These are phyloP conservation scores for Lindgomyces ingoldianus DNA, from an alignment of 495 filamentous ascomycete species.

Conservation along the genomic window DNA sequence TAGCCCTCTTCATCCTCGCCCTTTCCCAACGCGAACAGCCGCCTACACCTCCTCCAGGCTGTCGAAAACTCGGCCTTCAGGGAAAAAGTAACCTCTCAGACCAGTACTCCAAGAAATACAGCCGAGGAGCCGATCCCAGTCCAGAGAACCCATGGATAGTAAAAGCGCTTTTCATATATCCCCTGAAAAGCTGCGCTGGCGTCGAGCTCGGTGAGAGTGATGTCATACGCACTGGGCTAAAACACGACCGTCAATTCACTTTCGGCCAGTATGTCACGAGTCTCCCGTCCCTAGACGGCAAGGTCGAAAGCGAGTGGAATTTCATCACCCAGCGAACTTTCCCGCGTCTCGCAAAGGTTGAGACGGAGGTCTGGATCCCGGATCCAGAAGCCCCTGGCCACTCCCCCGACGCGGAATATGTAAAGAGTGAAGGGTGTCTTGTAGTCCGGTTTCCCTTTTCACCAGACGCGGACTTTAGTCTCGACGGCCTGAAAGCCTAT, in stretches of 20 bases:
- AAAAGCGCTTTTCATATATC: constrained; percentile 83
- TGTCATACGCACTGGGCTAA: constrained; percentile 70
- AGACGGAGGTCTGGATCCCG: constrained; percentile 77
- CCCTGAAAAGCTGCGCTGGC: constrained; percentile 82
- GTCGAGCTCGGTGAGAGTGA: constrained; percentile 70
- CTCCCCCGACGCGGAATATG: constrained; percentile 48
- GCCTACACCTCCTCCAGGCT: constrained; percentile 28
- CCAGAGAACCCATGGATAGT: constrained; percentile 54
- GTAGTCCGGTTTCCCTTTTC: constrained; percentile 60
- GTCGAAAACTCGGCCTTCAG: constrained; percentile 27
- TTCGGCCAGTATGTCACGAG: constrained; percentile 67
- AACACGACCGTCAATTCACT: constrained; percentile 82
- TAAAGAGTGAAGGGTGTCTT: constrained; percentile 58
- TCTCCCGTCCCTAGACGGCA: constrained; percentile 37
- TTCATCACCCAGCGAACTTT: constrained; percentile 80
- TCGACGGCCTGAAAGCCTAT: constrained; percentile 33
- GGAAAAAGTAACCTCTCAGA: constrained; percentile 31
- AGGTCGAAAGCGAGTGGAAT: constrained; percentile 63
- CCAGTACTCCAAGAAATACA: constrained; percentile 28
- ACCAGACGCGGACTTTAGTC: constrained; percentile 34
- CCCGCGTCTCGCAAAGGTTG: constrained; percentile 68
- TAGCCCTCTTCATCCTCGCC: neutral
- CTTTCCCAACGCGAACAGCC: constrained; percentile 14
- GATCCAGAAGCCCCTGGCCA: constrained; percentile 58
- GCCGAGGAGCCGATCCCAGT: constrained; percentile 8